phyloP scores from a whole-genome alignment of 169 alveolate genomes.

The Plasmodium vivax region DNA sequence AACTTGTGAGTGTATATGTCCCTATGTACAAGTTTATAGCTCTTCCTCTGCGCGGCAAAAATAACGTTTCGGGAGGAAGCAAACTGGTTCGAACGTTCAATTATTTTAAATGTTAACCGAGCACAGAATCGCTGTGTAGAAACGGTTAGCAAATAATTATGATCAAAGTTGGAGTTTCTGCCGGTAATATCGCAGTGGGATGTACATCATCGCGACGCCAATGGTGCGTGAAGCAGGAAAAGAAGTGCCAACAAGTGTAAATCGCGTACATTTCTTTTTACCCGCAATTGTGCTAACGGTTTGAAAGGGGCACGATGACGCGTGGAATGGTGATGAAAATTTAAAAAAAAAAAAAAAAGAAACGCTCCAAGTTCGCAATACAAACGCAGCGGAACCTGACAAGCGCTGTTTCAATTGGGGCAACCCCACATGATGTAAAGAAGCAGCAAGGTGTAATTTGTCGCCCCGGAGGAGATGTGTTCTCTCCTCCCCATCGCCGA shows the following conservation, averaged over 20 bases:
- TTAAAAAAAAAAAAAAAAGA: neutral
- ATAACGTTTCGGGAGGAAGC: neutral
- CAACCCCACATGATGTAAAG: neutral
- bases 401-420: neutral
- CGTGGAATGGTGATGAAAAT: neutral
- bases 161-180: neutral
- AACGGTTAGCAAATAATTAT: neutral
- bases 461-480: neutral
- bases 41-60: neutral
- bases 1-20: neutral
- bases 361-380: neutral
- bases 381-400: neutral
- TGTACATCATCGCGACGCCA: neutral
- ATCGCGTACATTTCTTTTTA: neutral
- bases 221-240: neutral
- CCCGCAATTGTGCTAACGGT: neutral
- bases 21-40: neutral
- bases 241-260: neutral
- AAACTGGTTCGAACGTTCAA: neutral
- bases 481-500: neutral
- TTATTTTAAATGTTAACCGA: neutral
- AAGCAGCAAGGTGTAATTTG: neutral
- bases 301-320: neutral
- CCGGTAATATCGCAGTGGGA: neutral
- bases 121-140: neutral